These are phyloP conservation scores for Melampsora occidentalis DNA, from an alignment of 1,284 basidiomycete genomes.

Conservation along the genomic window DNA sequence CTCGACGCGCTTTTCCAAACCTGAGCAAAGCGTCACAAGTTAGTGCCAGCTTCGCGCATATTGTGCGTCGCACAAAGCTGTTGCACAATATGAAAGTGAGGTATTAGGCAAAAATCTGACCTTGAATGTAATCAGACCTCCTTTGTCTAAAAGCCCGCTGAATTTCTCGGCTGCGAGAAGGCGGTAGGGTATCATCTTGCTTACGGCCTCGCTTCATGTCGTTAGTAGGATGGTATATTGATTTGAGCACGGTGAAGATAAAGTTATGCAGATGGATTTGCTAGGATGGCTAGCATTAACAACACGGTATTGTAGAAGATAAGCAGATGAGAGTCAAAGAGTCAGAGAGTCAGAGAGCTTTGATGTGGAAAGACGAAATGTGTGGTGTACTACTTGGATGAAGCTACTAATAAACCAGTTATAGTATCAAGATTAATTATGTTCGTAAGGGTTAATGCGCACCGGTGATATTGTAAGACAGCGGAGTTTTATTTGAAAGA, in stretches of 20 bases:
- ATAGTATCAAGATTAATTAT: no score
- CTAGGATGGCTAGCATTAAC: neutral
- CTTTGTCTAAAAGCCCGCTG: constrained; percentile 87
- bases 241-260: neutral
- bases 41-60: no score
- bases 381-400: neutral
- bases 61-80: no score
- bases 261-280: neutral
- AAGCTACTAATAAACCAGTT: neutral
- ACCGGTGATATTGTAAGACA: no score
- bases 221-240: neutral
- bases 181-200: constrained; percentile 84
- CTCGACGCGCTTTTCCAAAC: constrained; percentile 23
- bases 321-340: neutral
- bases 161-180: constrained; percentile 84
- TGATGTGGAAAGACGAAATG: neutral
- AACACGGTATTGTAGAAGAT: neutral
- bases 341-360: neutral
- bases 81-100: neutral
- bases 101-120: neutral
- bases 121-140: constrained; percentile 74
- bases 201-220: constrained; percentile 68
- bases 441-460: no score
- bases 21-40: constrained; percentile 4
- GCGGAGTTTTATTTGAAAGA: no score